Conservation (phyloP, 2,329 filamentous ascomycete species). For the Gremmenia infestans region DNA sequence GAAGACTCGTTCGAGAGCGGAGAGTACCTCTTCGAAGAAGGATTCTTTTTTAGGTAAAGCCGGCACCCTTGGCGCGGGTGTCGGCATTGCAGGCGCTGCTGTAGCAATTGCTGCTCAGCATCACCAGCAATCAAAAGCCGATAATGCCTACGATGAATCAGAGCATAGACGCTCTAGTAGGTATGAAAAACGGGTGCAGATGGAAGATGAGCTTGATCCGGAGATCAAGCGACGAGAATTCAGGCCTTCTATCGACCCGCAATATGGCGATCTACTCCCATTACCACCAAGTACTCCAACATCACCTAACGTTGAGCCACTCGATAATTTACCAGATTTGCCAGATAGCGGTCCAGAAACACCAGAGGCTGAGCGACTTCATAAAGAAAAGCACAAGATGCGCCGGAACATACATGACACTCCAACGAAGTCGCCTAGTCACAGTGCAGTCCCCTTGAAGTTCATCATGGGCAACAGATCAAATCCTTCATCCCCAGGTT, state of each 20-base stretch:
- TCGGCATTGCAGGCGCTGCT: constrained; percentile 53
- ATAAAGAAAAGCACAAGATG: constrained; percentile 18
- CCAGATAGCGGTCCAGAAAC: constrained; percentile 55
- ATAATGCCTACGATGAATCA: constrained; percentile 22
- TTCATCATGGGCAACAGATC: constrained; percentile 42
- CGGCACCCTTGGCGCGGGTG: constrained; percentile 66
- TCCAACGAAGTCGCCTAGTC: constrained; percentile 35
- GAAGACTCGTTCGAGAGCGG: constrained; percentile 25
- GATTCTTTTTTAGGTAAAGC: constrained; percentile 69
- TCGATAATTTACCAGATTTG: constrained; percentile 45
- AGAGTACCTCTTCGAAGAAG: constrained; percentile 30
- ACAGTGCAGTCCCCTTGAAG: constrained; percentile 51
- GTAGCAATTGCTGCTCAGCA: constrained; percentile 32
- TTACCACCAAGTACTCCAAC: constrained; percentile 56
- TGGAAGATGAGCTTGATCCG: constrained; percentile 45
- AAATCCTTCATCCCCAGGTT: constrained; percentile 39
- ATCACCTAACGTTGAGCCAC: constrained; percentile 38
- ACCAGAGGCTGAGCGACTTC: constrained; percentile 26
- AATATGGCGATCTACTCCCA: constrained; percentile 60
- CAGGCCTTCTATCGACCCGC: constrained; percentile 62
- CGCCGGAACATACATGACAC: constrained; percentile 26
- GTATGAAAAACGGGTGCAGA: constrained; percentile 4
- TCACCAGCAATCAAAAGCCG: constrained; percentile 32
- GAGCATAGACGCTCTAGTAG: constrained; percentile 11
- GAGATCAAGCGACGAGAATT: constrained; percentile 54